Evolutionary conservation across 2,329 filamentous ascomycete species (phyloP), one percentile per base, ranked within the genome.

Genomic region (Xylaria arbuscula): DNA sequence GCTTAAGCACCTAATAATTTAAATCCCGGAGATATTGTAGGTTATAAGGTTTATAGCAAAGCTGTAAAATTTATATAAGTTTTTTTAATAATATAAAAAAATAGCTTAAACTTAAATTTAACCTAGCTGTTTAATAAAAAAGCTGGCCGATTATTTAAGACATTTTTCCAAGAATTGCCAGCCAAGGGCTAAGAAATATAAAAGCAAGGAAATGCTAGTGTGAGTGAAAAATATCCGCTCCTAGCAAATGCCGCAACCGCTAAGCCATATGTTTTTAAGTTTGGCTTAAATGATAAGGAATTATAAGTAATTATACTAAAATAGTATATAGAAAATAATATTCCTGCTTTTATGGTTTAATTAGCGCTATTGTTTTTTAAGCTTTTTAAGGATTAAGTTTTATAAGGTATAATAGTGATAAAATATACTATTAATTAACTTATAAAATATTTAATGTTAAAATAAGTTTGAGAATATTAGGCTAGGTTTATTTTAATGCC

Each of bases 31-130:
- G 9, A 47, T 47, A 47, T 47, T 19, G 3, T 9, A n/a, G 11
- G 42, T 47, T 47, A 47, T 47, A 47, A n/a, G 17, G 42, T 47
- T 19, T 47, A 47, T 47, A 47, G 17, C 9, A 47, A 47, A 47
- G 42, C 42, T 47, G 19, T 47, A 47, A 47, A n/a, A 47, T 47
- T n/a, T 47, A 47, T 47, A n/a, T 47, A 47, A n/a, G 42, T 47
- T 47, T 47, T 47, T 47, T n/a, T n/a, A n/a, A 47, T 19, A 47
- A 9, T 9, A 47, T 47, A 47, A 47, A 47, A 47, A 47, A 11
- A 47, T 47, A 47, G 42, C 42, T 47, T 19, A 19, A 19, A n/a
- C 15, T n/a, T 47, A n/a, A 47, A 47, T 47, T 47, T 47, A 47
- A 9, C 19, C 11, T n/a, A 47, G 11, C 7, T n/a, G 2, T 47